Percentiles rank a stretch among this genome's conserved stretches.
phyloP scores from a whole-genome alignment of 345 rosid species.

The Gossypium ekmanianum region DNA sequence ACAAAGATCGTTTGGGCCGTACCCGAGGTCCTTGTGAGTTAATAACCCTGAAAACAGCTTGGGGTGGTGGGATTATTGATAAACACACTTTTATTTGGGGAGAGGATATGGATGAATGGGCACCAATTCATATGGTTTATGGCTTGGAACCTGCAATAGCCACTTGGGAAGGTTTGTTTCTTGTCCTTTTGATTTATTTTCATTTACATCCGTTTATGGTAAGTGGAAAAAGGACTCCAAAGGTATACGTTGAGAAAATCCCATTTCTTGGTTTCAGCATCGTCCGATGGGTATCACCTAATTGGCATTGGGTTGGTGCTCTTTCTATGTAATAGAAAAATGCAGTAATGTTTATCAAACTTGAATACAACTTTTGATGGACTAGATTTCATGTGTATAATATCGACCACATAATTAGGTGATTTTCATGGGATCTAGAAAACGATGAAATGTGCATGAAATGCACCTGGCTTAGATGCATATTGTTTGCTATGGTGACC shows the following conservation, averaged over 20 bases:
- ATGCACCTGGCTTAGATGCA: neutral
- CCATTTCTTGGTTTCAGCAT: neutral
- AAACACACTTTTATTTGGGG: slow-evolving; percentile 93
- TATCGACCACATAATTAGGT: neutral
- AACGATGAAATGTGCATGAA: neutral
- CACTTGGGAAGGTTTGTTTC: slow-evolving; percentile 82
- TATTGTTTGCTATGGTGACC: neutral
- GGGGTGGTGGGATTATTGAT: slow-evolving; percentile 87
- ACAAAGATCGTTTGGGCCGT: slow-evolving; percentile 89
- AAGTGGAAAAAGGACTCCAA: neutral
- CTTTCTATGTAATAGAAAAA: neutral
- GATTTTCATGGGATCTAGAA: neutral
- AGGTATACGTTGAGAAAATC: neutral
- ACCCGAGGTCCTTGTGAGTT: slow-evolving; percentile 89
- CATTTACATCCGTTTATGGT: neutral
- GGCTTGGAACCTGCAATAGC: slow-evolving; percentile 91
- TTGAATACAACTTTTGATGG: neutral
- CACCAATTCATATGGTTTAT: slow-evolving; percentile 89
- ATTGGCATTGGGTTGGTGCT: neutral
- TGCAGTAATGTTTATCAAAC: neutral
- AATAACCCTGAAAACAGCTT: slow-evolving; percentile 80
- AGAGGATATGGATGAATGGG: slow-evolving; percentile 95
- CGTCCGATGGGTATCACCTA: neutral
- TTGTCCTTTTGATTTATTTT: neutral
- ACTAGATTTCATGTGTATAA: neutral